Conservation (phyloP, 495 filamentous ascomycete species). For the Hyaloscypha finlandica region DNA sequence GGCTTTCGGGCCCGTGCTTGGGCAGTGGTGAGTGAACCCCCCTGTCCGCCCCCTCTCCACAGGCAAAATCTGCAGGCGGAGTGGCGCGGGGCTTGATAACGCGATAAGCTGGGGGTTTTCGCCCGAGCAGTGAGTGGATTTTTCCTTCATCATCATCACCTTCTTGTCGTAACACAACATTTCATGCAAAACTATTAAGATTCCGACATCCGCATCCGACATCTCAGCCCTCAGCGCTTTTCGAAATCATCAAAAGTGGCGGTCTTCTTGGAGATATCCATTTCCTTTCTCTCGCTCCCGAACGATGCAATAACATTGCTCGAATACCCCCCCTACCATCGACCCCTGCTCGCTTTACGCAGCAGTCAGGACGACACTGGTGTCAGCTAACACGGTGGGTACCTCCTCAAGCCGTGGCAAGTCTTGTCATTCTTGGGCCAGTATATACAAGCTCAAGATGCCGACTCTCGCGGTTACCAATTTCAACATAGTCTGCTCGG, state of each 20-base stretch:
- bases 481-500: conserved; percentile 81
- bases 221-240: neutral
- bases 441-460: conserved; percentile 50
- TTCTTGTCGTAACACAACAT: neutral
- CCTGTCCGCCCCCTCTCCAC: too few species aligned
- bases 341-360: conserved; percentile 34
- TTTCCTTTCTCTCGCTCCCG: neutral
- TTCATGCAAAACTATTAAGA: neutral
- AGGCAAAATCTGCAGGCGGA: too few species aligned
- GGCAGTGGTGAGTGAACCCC: too few species aligned
- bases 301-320: conserved; percentile 54
- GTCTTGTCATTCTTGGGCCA: neutral
- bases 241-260: conserved; percentile 24
- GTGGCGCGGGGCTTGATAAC: too few species aligned
- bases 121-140: too few species aligned
- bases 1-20: too few species aligned
- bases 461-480: conserved; percentile 76
- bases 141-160: too few species aligned
- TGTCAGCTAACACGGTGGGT: conserved; percentile 34
- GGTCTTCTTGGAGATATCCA: conserved; percentile 4
- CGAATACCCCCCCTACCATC: conserved; percentile 24
- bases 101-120: too few species aligned
- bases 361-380: conserved; percentile 40
- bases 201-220: neutral
- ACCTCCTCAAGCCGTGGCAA: neutral